Evolutionary conservation across 139 green algal genomes (phyloP).

Genomic region (Chlorokybus atmophyticus): DNA sequence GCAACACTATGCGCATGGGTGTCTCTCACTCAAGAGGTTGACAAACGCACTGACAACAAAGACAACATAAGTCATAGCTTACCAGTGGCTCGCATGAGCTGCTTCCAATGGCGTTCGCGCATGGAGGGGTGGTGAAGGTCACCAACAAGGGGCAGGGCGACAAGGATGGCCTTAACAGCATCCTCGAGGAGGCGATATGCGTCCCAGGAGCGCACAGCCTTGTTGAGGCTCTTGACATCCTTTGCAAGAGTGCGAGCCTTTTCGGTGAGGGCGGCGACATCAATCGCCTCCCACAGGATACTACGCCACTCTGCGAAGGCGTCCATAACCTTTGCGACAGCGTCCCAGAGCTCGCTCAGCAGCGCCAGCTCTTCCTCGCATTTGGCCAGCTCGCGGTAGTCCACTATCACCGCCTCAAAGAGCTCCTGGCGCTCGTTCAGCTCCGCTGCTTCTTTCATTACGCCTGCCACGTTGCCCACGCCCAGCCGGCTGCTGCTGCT

Average conservation of each 20-base stretch:
- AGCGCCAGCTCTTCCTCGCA: constrained; percentile 72
- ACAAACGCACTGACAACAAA: too few relatives aligned
- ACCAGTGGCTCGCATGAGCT: constrained; percentile 54
- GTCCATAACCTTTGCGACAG: constrained; percentile 56
- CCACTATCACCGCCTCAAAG: constrained; percentile 71
- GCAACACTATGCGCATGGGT: too few relatives aligned
- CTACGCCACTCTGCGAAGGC: constrained; percentile 69
- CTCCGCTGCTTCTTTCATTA: constrained; percentile 54
- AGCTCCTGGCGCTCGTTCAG: constrained; percentile 75
- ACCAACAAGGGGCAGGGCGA: constrained; percentile 64
- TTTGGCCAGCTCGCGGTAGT: constrained; percentile 63
- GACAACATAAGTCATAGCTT: too few relatives aligned
- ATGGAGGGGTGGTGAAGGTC: constrained; percentile 79
- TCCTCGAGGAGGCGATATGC: constrained; percentile 71
- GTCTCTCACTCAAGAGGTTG: too few relatives aligned
- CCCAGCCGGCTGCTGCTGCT: too few relatives aligned
- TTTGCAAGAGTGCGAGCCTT: constrained; percentile 74
- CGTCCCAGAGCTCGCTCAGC: constrained; percentile 74
- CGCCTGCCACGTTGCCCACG: constrained; percentile 37
- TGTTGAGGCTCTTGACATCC: constrained; percentile 67
- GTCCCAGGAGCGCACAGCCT: constrained; percentile 61
- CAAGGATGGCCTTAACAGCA: constrained; percentile 65
- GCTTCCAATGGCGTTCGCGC: constrained; percentile 74
- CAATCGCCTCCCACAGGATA: constrained; percentile 72
- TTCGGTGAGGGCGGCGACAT: constrained; percentile 68